Base-by-base conservation (phyloP, 1,284 basidiomycete species). In the Cronartium ribicola region DNA sequence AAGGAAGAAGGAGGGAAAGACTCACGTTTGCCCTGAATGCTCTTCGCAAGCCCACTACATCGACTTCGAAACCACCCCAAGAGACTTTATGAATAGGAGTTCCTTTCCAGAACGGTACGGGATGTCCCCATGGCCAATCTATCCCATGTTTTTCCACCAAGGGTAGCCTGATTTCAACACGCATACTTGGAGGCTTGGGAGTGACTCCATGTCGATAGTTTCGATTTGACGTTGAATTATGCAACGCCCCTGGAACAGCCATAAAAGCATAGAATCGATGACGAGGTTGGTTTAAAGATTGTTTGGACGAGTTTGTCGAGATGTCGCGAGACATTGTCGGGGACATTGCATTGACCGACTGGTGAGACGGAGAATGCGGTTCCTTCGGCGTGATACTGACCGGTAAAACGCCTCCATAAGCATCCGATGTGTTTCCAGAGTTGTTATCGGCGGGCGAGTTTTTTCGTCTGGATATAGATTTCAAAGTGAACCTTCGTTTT, bases 21-120 rank as follows among this genome's bases (percentile, higher is more conserved):
- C 76, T 41, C 36, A 78, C 78, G 22, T 76, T 73, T 20, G 62
- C 73, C 57, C 75, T 67, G 13, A 76, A 40, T 3, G 61, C 62
- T 41, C 60, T 77, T 22, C 77, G 71, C 1, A 77, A 63, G 20
- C 77, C 77, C 6, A 79, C 77, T 0, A 79, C 43, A 64, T 79
- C 78, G 1, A 70, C 76, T 66, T 78, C 78, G 67, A 79, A 79
- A 0, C 78, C 78, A n/a, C 78, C 78, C 76, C 77, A 78, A 51
- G 71, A 67, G 43, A 79, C 65, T 55, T 71, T 62, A 43, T 78
- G 76, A 20, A 76, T 75, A 7, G 77, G 76, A 8, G 67, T 75
- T 5, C 76, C 76, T 11, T 74, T 71, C 61, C 76, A 71, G 67
- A 79, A 79, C 0, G 70, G 72, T 39, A 79, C 77, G 1, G 75